phyloP scores from a whole-genome alignment of 495 filamentous ascomycete genomes.

The Annulohypoxylon moriforme region DNA sequence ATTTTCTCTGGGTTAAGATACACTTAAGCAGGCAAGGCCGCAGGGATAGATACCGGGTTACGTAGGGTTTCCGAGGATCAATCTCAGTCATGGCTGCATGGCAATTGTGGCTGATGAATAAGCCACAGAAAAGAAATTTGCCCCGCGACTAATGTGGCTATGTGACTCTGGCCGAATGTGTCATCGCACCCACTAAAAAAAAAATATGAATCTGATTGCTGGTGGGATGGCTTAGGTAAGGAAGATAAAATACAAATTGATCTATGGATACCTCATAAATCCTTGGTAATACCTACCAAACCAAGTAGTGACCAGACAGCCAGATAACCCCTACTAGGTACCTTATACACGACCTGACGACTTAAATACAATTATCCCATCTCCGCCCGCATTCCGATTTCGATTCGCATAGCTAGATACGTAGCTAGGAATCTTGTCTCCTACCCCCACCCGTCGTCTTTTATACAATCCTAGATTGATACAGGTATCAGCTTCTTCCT shows the following conservation, averaged over 20 bases:
- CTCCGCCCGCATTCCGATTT: background rate
- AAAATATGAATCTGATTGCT: background rate
- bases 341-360: no score
- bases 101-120: background rate
- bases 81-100: no score
- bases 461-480: background rate
- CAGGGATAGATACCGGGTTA: background rate
- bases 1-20: background rate
- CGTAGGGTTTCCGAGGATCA: no score
- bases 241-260: background rate
- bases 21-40: background rate
- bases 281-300: background rate
- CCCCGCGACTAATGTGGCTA: conserved; percentile 8
- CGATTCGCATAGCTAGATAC: background rate
- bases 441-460: background rate
- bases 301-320: no score
- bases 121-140: background rate
- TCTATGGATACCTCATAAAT: background rate
- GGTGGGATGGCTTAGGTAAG: conserved; percentile 1
- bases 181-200: conserved; percentile 1
- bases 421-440: background rate
- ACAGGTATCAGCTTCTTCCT: background rate
- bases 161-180: background rate
- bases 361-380: background rate
- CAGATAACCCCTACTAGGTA: no score